A percentile compares a stretch with the other conserved stretches of the same genome.
These are phyloP conservation scores for Fusarium sp. DNA, from an alignment of 2,329 filamentous ascomycete genomes.

Conservation along the genomic window DNA sequence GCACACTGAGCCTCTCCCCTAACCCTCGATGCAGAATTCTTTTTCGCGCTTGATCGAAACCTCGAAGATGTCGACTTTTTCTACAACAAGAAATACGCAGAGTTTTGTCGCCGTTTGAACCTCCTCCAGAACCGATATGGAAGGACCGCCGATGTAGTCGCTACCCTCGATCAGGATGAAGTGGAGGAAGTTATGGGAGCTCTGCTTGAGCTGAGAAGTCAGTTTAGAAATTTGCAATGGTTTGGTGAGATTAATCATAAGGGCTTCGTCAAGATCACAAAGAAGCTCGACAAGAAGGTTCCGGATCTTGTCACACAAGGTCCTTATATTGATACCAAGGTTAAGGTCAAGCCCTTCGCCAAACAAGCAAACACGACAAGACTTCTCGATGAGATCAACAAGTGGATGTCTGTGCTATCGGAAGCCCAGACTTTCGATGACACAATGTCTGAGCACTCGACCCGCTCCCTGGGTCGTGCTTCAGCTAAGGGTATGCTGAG, in stretches of 20 bases:
- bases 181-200: conserved; percentile 90
- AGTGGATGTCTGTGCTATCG: conserved; percentile 85
- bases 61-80: conserved; percentile 96
- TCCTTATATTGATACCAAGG: conserved; percentile 88
- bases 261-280: conserved; percentile 98
- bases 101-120: conserved; percentile 83
- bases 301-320: conserved; percentile 79
- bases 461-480: conserved; percentile 78
- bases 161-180: conserved; percentile 86
- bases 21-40: conserved; percentile 77
- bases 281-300: conserved; percentile 97
- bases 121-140: conserved; percentile 91
- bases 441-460: conserved; percentile 76
- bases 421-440: conserved; percentile 83
- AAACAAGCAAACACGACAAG: conserved; percentile 68
- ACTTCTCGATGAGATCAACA: conserved; percentile 75
- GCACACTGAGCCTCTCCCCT: conserved; percentile 45
- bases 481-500: conserved; percentile 80
- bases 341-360: conserved; percentile 88
- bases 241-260: conserved; percentile 96
- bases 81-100: conserved; percentile 94
- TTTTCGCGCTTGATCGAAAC: conserved; percentile 95
- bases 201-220: conserved; percentile 85
- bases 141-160: conserved; percentile 71
- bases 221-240: conserved; percentile 93